A percentile compares a stretch with the other conserved stretches of the same genome.
These are phyloP conservation scores for Plenodomus tracheiphilus DNA, from an alignment of 2,329 filamentous ascomycete genomes.

Conservation along the genomic window DNA sequence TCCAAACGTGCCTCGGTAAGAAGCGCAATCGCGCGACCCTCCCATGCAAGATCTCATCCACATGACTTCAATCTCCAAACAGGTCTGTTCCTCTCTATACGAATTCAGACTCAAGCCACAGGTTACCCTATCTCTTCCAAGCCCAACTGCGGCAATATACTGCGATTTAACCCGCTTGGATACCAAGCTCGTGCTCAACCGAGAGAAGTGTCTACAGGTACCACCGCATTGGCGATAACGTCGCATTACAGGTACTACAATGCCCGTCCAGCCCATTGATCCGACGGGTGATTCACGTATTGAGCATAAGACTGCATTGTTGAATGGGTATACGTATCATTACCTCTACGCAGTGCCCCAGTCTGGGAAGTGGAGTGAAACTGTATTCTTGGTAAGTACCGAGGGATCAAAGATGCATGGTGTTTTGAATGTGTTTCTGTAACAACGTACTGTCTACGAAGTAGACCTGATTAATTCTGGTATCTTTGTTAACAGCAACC, in stretches of 20 bases:
- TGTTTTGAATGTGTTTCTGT: constrained; percentile 3
- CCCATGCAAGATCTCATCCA: no score
- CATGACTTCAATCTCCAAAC: no score
- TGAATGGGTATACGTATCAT: constrained; percentile 73
- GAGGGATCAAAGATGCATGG: no score
- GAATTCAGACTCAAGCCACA: no score
- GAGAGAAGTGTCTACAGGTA: no score
- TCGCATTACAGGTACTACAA: no score
- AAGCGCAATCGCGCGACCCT: background rate
- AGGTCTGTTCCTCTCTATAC: no score
- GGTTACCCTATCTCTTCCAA: no score
- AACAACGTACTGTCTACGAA: no score
- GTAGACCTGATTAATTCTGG: no score
- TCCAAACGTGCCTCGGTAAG: background rate
- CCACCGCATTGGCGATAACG: no score
- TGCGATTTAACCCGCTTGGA: constrained; percentile 3
- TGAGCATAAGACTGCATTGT: constrained; percentile 62
- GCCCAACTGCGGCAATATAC: constrained; percentile 1
- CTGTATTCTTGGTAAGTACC: constrained; percentile 59
- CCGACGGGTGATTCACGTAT: constrained; percentile 68
- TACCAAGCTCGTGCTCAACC: constrained; percentile 34
- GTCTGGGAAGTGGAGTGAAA: constrained; percentile 51
- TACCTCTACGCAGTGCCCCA: constrained; percentile 58
- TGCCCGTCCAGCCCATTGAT: constrained; percentile 65
- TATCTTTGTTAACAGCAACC: no score